Conservation (phyloP, 305 asterid genomes). For the Lippia alba region DNA sequence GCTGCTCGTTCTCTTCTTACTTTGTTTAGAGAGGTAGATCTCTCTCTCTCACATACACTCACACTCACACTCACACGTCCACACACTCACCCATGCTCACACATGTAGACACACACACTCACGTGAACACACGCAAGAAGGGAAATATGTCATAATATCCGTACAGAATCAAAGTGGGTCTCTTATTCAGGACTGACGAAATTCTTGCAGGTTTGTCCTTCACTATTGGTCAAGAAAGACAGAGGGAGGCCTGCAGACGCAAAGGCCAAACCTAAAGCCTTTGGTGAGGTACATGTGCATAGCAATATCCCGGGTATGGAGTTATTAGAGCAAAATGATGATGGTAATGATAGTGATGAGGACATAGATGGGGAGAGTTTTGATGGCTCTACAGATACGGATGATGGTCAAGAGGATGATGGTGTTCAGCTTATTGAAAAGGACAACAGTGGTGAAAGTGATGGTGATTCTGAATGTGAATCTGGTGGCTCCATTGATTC, state of each 20-base stretch:
- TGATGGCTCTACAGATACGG: constrained; percentile 36
- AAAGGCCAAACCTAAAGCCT: constrained; percentile 88
- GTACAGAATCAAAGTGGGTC: not conserved
- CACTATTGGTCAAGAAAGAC: constrained; percentile 85
- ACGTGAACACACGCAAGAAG: not conserved
- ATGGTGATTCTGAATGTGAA: constrained; percentile 46
- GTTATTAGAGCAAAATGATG: constrained; percentile 65
- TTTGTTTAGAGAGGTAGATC: constrained; percentile 80
- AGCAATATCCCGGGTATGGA: constrained; percentile 80
- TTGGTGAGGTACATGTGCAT: constrained; percentile 78
- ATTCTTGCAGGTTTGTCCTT: constrained; percentile 81
- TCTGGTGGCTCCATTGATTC: constrained; percentile 40
- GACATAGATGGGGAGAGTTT: constrained; percentile 41
- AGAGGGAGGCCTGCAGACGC: constrained; percentile 81
- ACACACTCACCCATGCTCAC: no score
- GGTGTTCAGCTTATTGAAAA: constrained; percentile 41
- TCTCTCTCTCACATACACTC: constrained; percentile 29
- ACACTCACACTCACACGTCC: not conserved
- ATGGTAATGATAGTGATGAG: constrained; percentile 51
- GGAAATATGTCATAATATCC: not conserved
- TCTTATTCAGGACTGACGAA: constrained; percentile 18
- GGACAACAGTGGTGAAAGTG: constrained; percentile 42
- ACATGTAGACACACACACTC: no score
- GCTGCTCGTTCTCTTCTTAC: constrained; percentile 88
- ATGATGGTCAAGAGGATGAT: constrained; percentile 45